Base-by-base conservation (phyloP, 1,284 basidiomycete genomes). In the Heterobasidion parviporum region DNA sequence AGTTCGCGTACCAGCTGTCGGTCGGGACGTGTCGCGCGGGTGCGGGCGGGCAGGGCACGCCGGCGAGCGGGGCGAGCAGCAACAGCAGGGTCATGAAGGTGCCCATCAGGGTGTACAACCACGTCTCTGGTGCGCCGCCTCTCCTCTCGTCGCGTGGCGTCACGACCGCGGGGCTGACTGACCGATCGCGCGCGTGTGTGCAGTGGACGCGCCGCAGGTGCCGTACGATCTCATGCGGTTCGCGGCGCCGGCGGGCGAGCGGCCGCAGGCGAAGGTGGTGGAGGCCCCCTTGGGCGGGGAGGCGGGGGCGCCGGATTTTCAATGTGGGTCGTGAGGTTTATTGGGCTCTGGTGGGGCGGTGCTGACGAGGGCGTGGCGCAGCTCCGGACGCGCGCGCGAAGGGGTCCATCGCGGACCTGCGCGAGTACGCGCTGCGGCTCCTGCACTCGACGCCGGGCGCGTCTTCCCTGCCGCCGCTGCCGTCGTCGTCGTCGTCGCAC, bases 1-100 rank as follows among this genome's bases (percentile, higher is more conserved):
- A 79, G 62, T 95, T 99, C 68, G 86, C 87, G 8, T 99, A 98
- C 67, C 87, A 93, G 62, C 80, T 99, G 10, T 77, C 90, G 9
- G 78, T 98, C 1, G 94, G 94, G 1, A 87, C 89, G 0, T 94
- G 91, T 70, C 81, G 92, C 3, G 79, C 83, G 7, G 72, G 74
- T 15, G 60, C 72, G 16, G 49, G 53, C 64, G 14, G 15, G 12
- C 18, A 45, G 44, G 33, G 43, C 6, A 14, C 52, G 41, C 45
- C 32, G 43, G 18, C 52, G 43, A 45, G 53, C 55, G 58, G 57
- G 34, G 54, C 59, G n/a, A 76, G 73, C 57, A 82, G 83, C 67
- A 74, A 80, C 48, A 93, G 90, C 62, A 75, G 87, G 38, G 81
- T 95, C 3, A 89, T 97, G 82, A 89, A 89, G 57, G 86, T 96